Percentiles rank a stretch among this genome's conserved stretches.
Conservation (phyloP, 1,139 yeast genomes). For the Sugiyamaella xylanicola region DNA sequence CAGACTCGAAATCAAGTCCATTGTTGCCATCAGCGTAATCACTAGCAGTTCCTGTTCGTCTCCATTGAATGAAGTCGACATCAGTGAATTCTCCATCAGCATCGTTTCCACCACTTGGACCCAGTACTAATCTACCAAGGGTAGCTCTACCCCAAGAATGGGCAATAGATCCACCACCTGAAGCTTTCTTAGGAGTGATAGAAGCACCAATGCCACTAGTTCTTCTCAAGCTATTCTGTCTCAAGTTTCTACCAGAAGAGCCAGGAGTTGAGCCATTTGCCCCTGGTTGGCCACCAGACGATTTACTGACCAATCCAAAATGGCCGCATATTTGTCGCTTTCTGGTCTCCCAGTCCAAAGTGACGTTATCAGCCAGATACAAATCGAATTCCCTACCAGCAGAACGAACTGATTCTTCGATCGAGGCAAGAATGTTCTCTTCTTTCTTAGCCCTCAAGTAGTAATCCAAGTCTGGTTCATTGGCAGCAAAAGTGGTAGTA, state of each 20-base stretch:
- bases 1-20: slow-evolving; percentile 13
- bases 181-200: slow-evolving; percentile 3
- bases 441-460: slow-evolving; percentile 68
- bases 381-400: slow-evolving; percentile 85
- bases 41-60: slow-evolving; percentile 25
- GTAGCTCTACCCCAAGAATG: slow-evolving; percentile 40
- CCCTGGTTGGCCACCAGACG: neutral
- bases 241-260: neutral
- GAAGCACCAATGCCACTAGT: slow-evolving; percentile 7
- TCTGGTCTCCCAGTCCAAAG: slow-evolving; percentile 81
- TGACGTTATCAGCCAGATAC: slow-evolving; percentile 69
- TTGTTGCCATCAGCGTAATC: slow-evolving; percentile 8
- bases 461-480: slow-evolving; percentile 38
- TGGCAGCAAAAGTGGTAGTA: slow-evolving; percentile 34
- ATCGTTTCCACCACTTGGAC: slow-evolving; percentile 37
- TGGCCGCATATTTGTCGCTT: slow-evolving; percentile 71
- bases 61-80: slow-evolving; percentile 35
- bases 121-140: slow-evolving; percentile 43
- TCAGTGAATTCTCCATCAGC: slow-evolving; percentile 37
- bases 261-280: neutral
- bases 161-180: slow-evolving; percentile 5
- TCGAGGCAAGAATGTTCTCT: slow-evolving; percentile 78
- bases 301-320: slow-evolving; percentile 51
- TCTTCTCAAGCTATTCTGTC: slow-evolving; percentile 4
- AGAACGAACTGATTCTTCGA: slow-evolving; percentile 73